Evolutionary conservation across 2,329 filamentous ascomycete genomes (phyloP).

Genomic region (Anisogramma anomala): DNA sequence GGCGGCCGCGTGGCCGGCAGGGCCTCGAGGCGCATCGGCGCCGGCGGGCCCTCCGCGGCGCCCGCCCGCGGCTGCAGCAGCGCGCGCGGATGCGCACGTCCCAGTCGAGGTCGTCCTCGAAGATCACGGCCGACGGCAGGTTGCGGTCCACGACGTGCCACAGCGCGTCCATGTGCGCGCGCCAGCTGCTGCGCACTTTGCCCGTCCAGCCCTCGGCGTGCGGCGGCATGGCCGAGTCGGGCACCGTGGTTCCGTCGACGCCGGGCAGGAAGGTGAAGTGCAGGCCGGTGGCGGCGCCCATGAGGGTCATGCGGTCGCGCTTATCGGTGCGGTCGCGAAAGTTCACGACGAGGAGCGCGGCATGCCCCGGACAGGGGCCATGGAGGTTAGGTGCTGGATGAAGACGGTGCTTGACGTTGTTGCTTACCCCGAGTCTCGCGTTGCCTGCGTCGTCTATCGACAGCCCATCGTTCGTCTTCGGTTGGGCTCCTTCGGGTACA

Average conservation of each 20-base stretch:
- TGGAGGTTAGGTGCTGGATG: no score
- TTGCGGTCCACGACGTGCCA: constrained; percentile 26
- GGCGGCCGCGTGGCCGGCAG: no score
- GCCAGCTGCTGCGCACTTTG: constrained; percentile 27
- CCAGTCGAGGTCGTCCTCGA: constrained; percentile 39
- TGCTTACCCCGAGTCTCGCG: no score
- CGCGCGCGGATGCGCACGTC: constrained; percentile 30
- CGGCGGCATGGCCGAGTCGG: constrained; percentile 26
- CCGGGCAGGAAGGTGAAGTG: constrained; percentile 36
- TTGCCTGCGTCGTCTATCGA: no score
- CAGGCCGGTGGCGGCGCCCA: constrained; percentile 33
- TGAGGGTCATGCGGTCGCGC: constrained; percentile 36
- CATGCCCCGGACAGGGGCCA: no score
- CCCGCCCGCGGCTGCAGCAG: constrained; percentile 42
- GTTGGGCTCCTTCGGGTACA: no score
- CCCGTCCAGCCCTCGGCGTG: constrained; percentile 20
- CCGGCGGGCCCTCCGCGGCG: constrained; percentile 34
- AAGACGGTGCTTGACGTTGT: no score
- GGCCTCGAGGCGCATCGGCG: no score
- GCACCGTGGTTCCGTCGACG: constrained; percentile 26
- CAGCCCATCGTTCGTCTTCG: no score
- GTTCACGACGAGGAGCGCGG: constrained; percentile 39
- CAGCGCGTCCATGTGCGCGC: constrained; percentile 30
- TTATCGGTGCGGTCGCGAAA: constrained; percentile 40
- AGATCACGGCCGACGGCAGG: constrained; percentile 28